A percentile compares a stretch with the other conserved stretches of the same genome.
phyloP scores from a whole-genome alignment of 139 green algal species.

The Edaphochlamys debaryana region DNA sequence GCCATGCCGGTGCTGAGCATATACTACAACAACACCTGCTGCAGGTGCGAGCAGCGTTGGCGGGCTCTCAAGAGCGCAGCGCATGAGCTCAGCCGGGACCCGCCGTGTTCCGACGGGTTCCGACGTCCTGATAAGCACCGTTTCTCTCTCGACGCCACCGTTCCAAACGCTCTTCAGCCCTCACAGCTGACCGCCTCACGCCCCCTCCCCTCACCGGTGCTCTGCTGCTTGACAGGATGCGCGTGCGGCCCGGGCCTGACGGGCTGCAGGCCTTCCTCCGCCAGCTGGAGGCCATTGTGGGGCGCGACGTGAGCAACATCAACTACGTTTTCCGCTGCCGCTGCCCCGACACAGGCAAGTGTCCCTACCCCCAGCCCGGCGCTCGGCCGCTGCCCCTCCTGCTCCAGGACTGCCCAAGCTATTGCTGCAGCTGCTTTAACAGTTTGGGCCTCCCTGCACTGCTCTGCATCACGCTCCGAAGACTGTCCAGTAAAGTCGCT shows the following conservation, averaged over 20 bases:
- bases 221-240: neutral
- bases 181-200: neutral
- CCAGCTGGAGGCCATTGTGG: constrained; percentile 51
- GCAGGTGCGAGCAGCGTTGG: constrained; percentile 2
- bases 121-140: neutral
- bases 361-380: too few species aligned
- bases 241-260: constrained; percentile 52
- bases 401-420: too few species aligned
- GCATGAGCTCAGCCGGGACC: neutral
- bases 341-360: constrained; percentile 13
- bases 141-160: neutral
- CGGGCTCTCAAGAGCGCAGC: neutral
- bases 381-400: too few species aligned
- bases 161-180: neutral
- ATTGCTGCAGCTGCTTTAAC: too few species aligned
- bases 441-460: too few species aligned
- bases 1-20: constrained; percentile 31
- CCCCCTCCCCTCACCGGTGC: neutral
- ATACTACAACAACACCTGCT: constrained; percentile 47
- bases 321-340: constrained; percentile 44
- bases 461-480: too few species aligned
- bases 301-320: constrained; percentile 53
- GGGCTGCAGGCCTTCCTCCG: constrained; percentile 38
- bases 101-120: too few species aligned
- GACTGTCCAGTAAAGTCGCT: too few species aligned